A percentile compares a stretch with the other conserved stretches of the same genome.
These are phyloP conservation scores for Aegilops longissima DNA, from an alignment of 176 grass and related monocot species.

Conservation along the genomic window DNA sequence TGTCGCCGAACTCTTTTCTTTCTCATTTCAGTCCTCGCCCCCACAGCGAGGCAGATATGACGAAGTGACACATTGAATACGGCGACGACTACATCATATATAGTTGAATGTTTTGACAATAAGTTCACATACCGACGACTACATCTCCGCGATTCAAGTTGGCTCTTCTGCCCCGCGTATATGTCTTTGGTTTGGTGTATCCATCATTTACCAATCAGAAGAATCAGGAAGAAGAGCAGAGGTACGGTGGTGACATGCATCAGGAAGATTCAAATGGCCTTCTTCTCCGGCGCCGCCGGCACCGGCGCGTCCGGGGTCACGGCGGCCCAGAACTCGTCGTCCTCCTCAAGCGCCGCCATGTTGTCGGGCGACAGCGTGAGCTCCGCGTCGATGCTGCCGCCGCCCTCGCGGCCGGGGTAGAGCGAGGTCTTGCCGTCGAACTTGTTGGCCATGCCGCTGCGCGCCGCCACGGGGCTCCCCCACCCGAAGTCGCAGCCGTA, in stretches of 20 bases:
- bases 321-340: constrained; percentile 57
- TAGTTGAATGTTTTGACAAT: too few relatives aligned
- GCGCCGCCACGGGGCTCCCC: constrained; percentile 51
- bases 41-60: too few relatives aligned
- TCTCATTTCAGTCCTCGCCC: too few relatives aligned
- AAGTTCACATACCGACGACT: too few relatives aligned
- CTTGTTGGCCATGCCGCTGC: constrained; percentile 69
- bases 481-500: constrained; percentile 75
- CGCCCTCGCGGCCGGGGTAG: constrained; percentile 49
- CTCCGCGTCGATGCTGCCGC: constrained; percentile 54
- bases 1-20: too few relatives aligned
- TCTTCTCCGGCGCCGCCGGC: background rate
- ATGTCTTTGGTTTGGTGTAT: too few relatives aligned
- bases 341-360: constrained; percentile 53
- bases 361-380: constrained; percentile 38
- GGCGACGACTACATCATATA: too few relatives aligned
- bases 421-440: constrained; percentile 52
- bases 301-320: background rate
- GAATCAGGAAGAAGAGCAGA: background rate
- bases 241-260: background rate
- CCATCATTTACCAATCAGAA: too few relatives aligned
- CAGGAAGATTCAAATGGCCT: background rate
- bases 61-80: too few relatives aligned
- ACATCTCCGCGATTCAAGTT: too few relatives aligned
- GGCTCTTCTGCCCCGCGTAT: too few relatives aligned